Evolutionary conservation across 768 basidiomycete species (phyloP).

Genomic region (Suillus subluteus): DNA sequence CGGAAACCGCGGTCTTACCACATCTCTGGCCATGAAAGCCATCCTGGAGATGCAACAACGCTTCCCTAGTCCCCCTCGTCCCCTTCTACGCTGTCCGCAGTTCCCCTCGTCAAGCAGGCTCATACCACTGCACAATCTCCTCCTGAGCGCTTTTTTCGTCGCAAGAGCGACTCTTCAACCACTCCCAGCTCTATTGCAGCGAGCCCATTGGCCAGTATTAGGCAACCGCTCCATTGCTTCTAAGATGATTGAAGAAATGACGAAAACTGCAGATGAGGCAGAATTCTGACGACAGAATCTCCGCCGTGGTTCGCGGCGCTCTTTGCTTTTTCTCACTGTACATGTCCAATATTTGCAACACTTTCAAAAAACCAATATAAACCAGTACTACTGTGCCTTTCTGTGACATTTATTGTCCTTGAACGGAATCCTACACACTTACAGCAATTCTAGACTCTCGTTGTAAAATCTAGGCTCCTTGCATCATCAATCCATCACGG

Average conservation of each 20-base stretch:
- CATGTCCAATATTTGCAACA: too few relatives aligned
- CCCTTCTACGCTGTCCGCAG: background rate
- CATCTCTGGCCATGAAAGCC: conserved; percentile 57
- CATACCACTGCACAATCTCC: background rate
- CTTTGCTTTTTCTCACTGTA: background rate
- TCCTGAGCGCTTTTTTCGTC: background rate
- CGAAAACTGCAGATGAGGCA: background rate
- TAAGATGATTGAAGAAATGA: background rate
- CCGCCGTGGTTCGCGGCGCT: background rate
- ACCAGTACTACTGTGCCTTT: background rate
- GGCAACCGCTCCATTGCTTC: background rate
- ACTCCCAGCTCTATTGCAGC: background rate
- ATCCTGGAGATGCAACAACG: conserved; percentile 30
- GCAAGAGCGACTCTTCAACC: conserved; percentile 5
- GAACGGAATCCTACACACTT: background rate
- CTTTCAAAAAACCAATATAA: background rate
- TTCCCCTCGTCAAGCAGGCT: background rate
- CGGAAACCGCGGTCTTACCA: conserved; percentile 58
- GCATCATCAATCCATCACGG: background rate
- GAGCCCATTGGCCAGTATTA: background rate
- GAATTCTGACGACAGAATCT: background rate
- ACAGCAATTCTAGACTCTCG: background rate
- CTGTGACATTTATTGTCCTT: background rate
- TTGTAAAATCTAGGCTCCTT: background rate
- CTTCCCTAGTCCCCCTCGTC: background rate